These are phyloP conservation scores for Lophiostoma macrostomum DNA, from an alignment of 495 filamentous ascomycete genomes.

Conservation along the genomic window DNA sequence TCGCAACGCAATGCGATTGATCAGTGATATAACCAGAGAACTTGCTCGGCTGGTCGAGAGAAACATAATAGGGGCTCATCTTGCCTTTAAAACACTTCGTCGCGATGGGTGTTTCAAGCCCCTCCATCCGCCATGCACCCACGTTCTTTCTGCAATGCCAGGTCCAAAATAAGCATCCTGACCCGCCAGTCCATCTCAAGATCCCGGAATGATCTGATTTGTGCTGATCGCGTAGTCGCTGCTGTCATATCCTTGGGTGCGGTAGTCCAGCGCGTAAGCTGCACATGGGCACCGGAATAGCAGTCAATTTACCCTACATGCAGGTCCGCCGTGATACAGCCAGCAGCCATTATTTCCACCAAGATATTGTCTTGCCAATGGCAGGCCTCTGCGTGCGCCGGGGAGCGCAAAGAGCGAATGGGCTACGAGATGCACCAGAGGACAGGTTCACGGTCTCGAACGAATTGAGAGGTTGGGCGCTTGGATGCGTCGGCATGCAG, in stretches of 20 bases:
- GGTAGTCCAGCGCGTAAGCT: too few relatives aligned
- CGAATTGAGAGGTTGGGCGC: constrained; percentile 7
- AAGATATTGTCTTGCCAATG: too few relatives aligned
- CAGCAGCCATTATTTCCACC: too few relatives aligned
- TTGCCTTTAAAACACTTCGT: constrained; percentile 21
- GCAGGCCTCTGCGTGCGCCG: neutral
- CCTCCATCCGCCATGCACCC: neutral
- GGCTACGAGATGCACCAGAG: constrained; percentile 14
- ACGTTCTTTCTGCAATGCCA: neutral
- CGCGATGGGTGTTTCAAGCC: constrained; percentile 20
- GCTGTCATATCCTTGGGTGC: too few relatives aligned
- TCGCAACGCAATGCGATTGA: neutral
- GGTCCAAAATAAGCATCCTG: constrained; percentile 21
- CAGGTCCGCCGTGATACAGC: too few relatives aligned
- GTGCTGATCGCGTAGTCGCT: too few relatives aligned
- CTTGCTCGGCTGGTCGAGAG: neutral
- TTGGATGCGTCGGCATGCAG: constrained; percentile 14
- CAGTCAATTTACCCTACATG: too few relatives aligned
- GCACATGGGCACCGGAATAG: too few relatives aligned
- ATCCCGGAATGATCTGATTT: too few relatives aligned
- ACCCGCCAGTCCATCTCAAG: too few relatives aligned
- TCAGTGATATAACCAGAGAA: constrained; percentile 2
- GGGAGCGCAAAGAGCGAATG: constrained; percentile 3
- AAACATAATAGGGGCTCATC: neutral
- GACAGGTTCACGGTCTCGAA: constrained; percentile 9